These are phyloP conservation scores for Sclerotinia sclerotiorum DNA, from an alignment of 2,329 filamentous ascomycete genomes.

Conservation along the genomic window DNA sequence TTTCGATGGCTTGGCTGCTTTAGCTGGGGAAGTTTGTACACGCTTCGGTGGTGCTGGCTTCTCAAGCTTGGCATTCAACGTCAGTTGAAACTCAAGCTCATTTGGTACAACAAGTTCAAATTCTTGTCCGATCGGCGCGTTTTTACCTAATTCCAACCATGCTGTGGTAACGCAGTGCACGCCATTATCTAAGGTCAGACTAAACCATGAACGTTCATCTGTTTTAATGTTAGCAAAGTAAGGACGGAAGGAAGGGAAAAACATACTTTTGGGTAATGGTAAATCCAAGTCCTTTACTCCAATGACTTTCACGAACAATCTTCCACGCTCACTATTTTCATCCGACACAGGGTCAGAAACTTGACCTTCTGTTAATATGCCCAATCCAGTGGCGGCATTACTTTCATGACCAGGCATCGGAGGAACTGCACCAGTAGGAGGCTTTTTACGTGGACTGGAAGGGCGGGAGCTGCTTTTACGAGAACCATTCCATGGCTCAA, in stretches of 20 bases:
- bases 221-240: constrained; percentile 33
- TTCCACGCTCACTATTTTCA: constrained; percentile 82
- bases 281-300: constrained; percentile 94
- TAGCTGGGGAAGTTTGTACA: constrained; percentile 58
- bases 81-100: constrained; percentile 98
- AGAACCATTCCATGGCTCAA: constrained; percentile 94
- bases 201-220: constrained; percentile 93
- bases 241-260: not conserved
- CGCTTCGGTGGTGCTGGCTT: constrained; percentile 64
- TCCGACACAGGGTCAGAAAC: constrained; percentile 52
- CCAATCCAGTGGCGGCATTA: constrained; percentile 60
- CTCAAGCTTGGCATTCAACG: constrained; percentile 90
- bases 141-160: constrained; percentile 88
- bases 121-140: constrained; percentile 93
- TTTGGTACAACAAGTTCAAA: constrained; percentile 97
- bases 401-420: constrained; percentile 87
- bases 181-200: constrained; percentile 95
- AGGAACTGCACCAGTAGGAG: constrained; percentile 61
- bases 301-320: constrained; percentile 97
- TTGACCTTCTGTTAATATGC: constrained; percentile 60
- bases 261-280: constrained; percentile 78
- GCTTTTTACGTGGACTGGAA: constrained; percentile 45
- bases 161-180: constrained; percentile 96
- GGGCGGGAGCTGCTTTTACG: constrained; percentile 62
- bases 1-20: constrained; percentile 66